These are phyloP conservation scores for Coniella vitis DNA, from an alignment of 2,329 filamentous ascomycete species.

Conservation along the genomic window DNA sequence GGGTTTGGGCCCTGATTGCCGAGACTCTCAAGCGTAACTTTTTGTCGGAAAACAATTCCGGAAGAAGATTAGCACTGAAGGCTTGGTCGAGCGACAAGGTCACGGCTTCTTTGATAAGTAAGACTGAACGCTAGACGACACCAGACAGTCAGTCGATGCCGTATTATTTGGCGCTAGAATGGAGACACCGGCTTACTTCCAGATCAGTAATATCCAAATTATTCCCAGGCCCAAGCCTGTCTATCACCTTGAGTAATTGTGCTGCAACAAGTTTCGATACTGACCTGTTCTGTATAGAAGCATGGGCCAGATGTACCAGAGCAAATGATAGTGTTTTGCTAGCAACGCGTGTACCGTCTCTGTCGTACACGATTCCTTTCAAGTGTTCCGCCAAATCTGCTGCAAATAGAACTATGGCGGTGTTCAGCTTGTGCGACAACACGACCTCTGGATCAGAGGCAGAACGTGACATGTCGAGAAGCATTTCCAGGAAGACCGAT, in stretches of 20 bases:
- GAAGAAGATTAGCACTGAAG: constrained; percentile 1
- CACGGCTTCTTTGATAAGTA: constrained; percentile 6
- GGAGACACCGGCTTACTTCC: constrained; percentile 6
- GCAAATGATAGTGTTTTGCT: constrained; percentile 18
- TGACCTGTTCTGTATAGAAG: constrained; percentile 19
- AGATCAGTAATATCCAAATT: background rate
- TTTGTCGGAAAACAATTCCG: constrained; percentile 8
- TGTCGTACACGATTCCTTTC: constrained; percentile 15
- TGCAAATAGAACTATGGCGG: constrained; percentile 21
- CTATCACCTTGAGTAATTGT: constrained; percentile 18
- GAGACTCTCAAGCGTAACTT: constrained; percentile 3
- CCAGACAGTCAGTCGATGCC: background rate
- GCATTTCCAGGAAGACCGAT: constrained; percentile 28
- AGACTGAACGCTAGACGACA: constrained; percentile 2
- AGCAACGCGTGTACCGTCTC: constrained; percentile 13
- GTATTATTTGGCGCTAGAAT: background rate
- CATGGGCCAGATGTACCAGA: constrained; percentile 21
- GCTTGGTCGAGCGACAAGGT: background rate
- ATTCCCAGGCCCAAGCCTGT: background rate
- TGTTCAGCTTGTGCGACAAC: constrained; percentile 23
- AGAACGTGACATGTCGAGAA: constrained; percentile 22
- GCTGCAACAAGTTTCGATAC: constrained; percentile 21
- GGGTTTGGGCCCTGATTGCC: background rate
- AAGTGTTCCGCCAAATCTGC: constrained; percentile 17
- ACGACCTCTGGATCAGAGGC: constrained; percentile 13